These are phyloP conservation scores for Conoideocrella luteorostrata DNA, from an alignment of 2,329 filamentous ascomycete genomes.

Conservation along the genomic window DNA sequence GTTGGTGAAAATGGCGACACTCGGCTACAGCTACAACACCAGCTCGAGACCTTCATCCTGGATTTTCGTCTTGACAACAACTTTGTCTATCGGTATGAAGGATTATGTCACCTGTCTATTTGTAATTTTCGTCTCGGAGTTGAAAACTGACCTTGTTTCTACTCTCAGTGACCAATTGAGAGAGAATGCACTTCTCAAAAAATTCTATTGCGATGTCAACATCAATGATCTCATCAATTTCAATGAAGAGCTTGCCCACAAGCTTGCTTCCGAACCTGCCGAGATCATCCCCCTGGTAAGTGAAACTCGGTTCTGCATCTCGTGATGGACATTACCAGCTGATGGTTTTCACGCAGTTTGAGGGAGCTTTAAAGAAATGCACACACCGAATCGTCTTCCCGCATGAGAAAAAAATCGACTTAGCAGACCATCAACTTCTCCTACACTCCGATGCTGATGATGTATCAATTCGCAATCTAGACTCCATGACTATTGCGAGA, in stretches of 20 bases:
- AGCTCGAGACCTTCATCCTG: slow-evolving; percentile 85
- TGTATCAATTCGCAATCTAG: slow-evolving; percentile 88
- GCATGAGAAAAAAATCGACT: slow-evolving; percentile 54
- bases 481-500: slow-evolving; percentile 84
- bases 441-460: slow-evolving; percentile 87
- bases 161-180: slow-evolving; percentile 76
- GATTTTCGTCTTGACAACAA: slow-evolving; percentile 90
- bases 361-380: slow-evolving; percentile 81
- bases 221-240: slow-evolving; percentile 93
- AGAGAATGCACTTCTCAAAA: slow-evolving; percentile 89
- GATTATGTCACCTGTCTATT: not conserved
- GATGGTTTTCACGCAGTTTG: slow-evolving; percentile 56
- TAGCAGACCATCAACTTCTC: slow-evolving; percentile 90
- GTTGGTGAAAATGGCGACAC: slow-evolving; percentile 62
- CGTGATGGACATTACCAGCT: not conserved
- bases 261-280: slow-evolving; percentile 79
- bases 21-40: slow-evolving; percentile 65
- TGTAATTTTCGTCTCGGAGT: not conserved
- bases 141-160: slow-evolving; percentile 12
- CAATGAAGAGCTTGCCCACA: slow-evolving; percentile 90
- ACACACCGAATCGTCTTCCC: slow-evolving; percentile 92
- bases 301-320: not conserved
- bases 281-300: slow-evolving; percentile 86
- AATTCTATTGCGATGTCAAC: slow-evolving; percentile 94
- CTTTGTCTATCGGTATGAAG: slow-evolving; percentile 79